A percentile compares a stretch with the other conserved stretches of the same genome.
Evolutionary conservation across 2,329 filamentous ascomycete genomes (phyloP).

Genomic region (Hymenoscyphus scutula): DNA sequence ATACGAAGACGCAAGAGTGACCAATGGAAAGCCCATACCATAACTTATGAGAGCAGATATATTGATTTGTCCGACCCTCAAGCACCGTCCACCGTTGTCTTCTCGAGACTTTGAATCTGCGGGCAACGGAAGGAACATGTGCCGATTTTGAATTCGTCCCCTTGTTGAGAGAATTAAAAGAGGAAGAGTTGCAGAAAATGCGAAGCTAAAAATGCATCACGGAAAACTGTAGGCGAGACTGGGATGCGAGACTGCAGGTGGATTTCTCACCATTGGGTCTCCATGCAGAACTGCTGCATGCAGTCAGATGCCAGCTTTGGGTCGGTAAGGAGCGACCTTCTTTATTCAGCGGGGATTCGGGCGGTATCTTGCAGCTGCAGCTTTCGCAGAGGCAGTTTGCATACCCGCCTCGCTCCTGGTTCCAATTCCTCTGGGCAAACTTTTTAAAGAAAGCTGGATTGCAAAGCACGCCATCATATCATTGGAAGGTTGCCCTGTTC

Average conservation of each 20-base stretch:
- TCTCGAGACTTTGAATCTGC: neutral
- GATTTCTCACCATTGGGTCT: neutral
- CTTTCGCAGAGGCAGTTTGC: neutral
- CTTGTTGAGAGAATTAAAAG: neutral
- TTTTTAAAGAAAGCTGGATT: neutral
- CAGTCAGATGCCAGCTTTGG: neutral
- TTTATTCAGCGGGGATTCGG: constrained; percentile 8
- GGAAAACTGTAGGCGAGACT: neutral
- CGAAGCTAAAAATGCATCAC: neutral
- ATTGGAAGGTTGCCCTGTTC: neutral
- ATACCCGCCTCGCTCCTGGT: too few species aligned
- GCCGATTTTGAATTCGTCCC: neutral
- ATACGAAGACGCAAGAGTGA: too few species aligned
- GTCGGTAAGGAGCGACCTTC: constrained; percentile 6
- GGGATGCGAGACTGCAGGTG: neutral
- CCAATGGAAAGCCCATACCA: too few species aligned
- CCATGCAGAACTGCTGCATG: neutral
- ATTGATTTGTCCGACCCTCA: too few species aligned
- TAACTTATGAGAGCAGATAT: too few species aligned
- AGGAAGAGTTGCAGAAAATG: neutral
- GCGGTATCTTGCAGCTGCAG: neutral
- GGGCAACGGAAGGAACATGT: neutral
- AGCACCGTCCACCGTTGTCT: neutral
- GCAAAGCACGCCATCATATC: neutral
- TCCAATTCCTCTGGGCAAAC: neutral